Conservation (phyloP, 1,284 basidiomycete genomes). For the Marasmius oreades region DNA sequence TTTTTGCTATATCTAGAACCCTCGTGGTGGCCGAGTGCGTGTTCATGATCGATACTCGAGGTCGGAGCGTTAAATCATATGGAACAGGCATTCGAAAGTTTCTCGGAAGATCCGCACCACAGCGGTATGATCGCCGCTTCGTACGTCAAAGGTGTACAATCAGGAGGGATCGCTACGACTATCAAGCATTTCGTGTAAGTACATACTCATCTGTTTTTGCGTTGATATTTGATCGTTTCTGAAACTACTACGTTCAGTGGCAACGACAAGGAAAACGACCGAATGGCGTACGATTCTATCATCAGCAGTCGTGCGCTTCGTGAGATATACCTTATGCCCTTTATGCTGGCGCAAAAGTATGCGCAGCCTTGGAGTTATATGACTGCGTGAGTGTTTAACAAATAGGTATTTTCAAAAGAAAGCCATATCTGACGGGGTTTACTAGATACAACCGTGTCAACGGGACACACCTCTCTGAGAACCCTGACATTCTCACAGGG, state of each 20-base stretch:
- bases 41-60: conserved; percentile 5
- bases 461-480: conserved; percentile 71
- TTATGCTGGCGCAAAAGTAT: conserved; percentile 77
- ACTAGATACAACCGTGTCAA: conserved; percentile 67
- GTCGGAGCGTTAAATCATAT: conserved; percentile 19
- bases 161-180: conserved; percentile 62
- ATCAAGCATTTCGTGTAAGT: conserved; percentile 74
- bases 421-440: neutral
- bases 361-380: conserved; percentile 70
- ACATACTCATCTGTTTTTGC: too few relatives aligned
- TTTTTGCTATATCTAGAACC: too few relatives aligned
- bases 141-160: conserved; percentile 74
- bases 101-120: conserved; percentile 77
- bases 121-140: conserved; percentile 69
- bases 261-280: conserved; percentile 74
- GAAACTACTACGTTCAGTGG: conserved; percentile 41
- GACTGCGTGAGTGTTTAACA: conserved; percentile 67
- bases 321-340: conserved; percentile 81
- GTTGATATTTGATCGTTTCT: too few relatives aligned
- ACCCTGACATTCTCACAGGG: conserved; percentile 54
- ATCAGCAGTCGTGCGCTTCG: conserved; percentile 68
- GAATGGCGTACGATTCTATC: conserved; percentile 59
- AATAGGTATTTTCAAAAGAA: too few relatives aligned
- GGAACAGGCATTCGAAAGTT: conserved; percentile 65
- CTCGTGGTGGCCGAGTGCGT: conserved; percentile 68